Evolutionary conservation across 495 filamentous ascomycete genomes (phyloP).

Genomic region (Daldinia decipiens): DNA sequence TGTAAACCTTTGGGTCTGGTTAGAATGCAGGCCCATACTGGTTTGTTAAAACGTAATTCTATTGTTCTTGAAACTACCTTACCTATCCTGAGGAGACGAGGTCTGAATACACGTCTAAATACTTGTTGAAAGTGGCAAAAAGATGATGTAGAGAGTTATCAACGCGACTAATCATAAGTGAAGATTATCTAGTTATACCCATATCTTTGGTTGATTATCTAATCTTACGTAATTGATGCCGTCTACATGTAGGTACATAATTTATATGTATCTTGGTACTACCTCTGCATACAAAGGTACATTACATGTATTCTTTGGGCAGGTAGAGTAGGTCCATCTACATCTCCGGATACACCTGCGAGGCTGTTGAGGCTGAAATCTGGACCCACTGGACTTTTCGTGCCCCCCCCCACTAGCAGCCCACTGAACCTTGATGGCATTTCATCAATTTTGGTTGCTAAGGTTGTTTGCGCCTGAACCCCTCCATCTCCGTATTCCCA

Average conservation of each 20-base stretch:
- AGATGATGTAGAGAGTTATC: neutral
- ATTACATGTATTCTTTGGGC: neutral
- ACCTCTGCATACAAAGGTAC: neutral
- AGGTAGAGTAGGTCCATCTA: neutral
- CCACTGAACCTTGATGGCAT: conserved; percentile 33
- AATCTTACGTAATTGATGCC: neutral
- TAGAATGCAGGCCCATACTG: conserved; percentile 8
- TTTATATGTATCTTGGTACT: neutral
- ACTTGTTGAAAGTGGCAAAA: neutral
- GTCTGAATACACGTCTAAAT: neutral
- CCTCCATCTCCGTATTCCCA: conserved; percentile 27
- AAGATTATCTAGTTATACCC: too few relatives aligned
- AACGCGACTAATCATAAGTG: neutral
- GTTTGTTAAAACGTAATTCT: conserved; percentile 2
- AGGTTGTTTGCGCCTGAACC: conserved; percentile 26
- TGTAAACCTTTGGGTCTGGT: conserved; percentile 3
- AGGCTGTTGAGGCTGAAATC: conserved; percentile 38
- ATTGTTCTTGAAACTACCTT: neutral
- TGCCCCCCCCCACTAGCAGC: conserved; percentile 26
- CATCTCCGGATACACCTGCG: conserved; percentile 19
- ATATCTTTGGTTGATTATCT: neutral
- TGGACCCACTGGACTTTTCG: conserved; percentile 19
- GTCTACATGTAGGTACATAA: too few relatives aligned
- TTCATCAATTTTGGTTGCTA: conserved; percentile 26
- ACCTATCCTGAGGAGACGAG: neutral